These are phyloP conservation scores for Penicillium alfredii DNA, from an alignment of 495 filamentous ascomycete genomes.

Conservation along the genomic window DNA sequence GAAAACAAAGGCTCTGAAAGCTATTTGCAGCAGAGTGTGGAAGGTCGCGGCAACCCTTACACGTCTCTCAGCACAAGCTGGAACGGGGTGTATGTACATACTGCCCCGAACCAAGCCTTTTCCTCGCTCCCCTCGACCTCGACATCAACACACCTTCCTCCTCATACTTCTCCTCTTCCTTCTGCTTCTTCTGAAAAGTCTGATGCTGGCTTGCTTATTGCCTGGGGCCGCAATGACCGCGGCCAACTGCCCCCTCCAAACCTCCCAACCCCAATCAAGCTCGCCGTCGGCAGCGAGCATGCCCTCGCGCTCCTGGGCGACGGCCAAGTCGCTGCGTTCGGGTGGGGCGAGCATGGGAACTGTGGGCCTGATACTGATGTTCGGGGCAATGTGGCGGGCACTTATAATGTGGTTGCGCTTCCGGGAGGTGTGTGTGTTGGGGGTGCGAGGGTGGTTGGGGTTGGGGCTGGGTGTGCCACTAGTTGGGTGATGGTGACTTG, in stretches of 20 bases:
- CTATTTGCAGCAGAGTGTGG: not conserved
- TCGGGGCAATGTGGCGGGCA: slow-evolving; percentile 59
- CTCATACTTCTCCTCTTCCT: not conserved
- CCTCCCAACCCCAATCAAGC: slow-evolving; percentile 43
- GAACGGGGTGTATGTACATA: slow-evolving; percentile 68
- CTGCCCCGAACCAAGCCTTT: not conserved
- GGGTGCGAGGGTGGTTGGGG: slow-evolving; percentile 35
- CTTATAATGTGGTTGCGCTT: slow-evolving; percentile 56
- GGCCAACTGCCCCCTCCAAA: slow-evolving; percentile 65
- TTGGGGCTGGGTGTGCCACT: slow-evolving; percentile 85
- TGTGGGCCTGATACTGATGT: slow-evolving; percentile 64
- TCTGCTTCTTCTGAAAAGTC: not conserved
- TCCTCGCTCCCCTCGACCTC: too few relatives aligned
- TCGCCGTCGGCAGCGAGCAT: slow-evolving; percentile 88
- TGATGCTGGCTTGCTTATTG: slow-evolving; percentile 13
- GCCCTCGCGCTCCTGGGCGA: slow-evolving; percentile 58
- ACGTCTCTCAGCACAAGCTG: slow-evolving; percentile 61
- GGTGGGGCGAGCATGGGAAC: slow-evolving; percentile 97
- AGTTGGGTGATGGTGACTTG: slow-evolving; percentile 62
- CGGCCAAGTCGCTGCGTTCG: slow-evolving; percentile 67
- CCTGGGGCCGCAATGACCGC: slow-evolving; percentile 75
- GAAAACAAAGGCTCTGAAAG: too few relatives aligned
- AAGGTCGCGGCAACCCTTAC: slow-evolving; percentile 12
- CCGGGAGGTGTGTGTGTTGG: slow-evolving; percentile 19
- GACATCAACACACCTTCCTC: too few relatives aligned